These are phyloP conservation scores for Backusella mclennaniae DNA, from an alignment of 192 early-diverging fungal species.

Conservation along the genomic window DNA sequence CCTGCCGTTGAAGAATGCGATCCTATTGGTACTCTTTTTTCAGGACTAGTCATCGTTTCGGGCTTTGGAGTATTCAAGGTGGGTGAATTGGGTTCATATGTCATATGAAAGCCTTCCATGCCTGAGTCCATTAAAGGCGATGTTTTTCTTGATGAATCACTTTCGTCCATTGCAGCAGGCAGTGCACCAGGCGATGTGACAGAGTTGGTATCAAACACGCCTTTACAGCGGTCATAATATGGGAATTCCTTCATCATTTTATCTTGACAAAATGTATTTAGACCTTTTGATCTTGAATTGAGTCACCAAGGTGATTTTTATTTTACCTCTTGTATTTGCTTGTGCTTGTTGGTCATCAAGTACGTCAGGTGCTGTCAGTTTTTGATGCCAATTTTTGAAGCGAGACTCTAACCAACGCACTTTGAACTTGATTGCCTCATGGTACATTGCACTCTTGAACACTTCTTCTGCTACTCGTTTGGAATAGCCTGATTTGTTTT, in stretches of 20 bases:
- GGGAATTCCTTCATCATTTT: conserved; percentile 22
- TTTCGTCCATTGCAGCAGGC: neutral
- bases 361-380: neutral
- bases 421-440: conserved; percentile 30
- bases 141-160: neutral
- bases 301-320: no score
- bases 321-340: neutral
- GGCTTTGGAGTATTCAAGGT: neutral
- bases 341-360: neutral
- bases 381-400: conserved; percentile 8
- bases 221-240: conserved; percentile 22
- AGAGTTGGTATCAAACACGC: neutral
- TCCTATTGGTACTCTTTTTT: neutral
- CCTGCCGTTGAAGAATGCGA: neutral
- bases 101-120: neutral
- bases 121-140: neutral
- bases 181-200: neutral
- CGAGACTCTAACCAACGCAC: conserved; percentile 27
- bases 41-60: neutral
- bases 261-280: neutral
- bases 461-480: conserved; percentile 21
- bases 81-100: conserved; percentile 1
- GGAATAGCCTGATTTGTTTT: conserved; percentile 23
- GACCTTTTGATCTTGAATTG: no score
- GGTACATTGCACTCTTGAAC: conserved; percentile 14